Evolutionary conservation across 2,329 filamentous ascomycete genomes (phyloP).

Genomic region (Alternaria alternata): DNA sequence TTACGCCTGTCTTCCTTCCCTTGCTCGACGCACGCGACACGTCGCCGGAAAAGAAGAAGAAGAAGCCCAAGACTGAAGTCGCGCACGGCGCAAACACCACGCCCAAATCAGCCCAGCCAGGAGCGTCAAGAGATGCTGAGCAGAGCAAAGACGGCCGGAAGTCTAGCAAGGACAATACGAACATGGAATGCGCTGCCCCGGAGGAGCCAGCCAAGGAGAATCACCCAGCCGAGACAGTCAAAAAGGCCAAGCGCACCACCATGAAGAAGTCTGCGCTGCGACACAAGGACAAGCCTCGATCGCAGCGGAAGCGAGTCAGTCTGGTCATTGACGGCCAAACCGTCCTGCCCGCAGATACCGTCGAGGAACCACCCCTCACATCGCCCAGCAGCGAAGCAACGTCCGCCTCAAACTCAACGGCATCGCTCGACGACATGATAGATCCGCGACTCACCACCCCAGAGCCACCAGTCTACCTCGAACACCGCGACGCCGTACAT

Average conservation of each 20-base stretch:
- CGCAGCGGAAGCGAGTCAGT: constrained; percentile 47
- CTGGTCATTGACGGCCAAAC: constrained; percentile 51
- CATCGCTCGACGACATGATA: constrained; percentile 44
- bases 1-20: constrained; percentile 49
- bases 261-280: constrained; percentile 47
- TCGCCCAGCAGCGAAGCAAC: constrained; percentile 43
- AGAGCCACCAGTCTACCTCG: constrained; percentile 22
- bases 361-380: constrained; percentile 35
- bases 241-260: constrained; percentile 38
- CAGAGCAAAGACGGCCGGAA: constrained; percentile 28
- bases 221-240: constrained; percentile 23
- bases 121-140: constrained; percentile 33
- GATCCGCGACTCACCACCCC: constrained; percentile 40
- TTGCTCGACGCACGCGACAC: constrained; percentile 44
- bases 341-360: constrained; percentile 47
- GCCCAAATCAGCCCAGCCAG: constrained; percentile 14
- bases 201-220: constrained; percentile 20
- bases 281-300: constrained; percentile 30
- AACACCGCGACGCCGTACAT: constrained; percentile 40
- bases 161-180: constrained; percentile 27
- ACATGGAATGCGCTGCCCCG: constrained; percentile 21
- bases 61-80: constrained; percentile 26
- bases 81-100: constrained; percentile 15
- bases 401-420: constrained; percentile 41
- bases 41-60: constrained; percentile 36